A percentile compares a stretch with the other conserved stretches of the same genome.
Conservation (phyloP, 2,329 filamentous ascomycete species). For the Venturia oleaginea region DNA sequence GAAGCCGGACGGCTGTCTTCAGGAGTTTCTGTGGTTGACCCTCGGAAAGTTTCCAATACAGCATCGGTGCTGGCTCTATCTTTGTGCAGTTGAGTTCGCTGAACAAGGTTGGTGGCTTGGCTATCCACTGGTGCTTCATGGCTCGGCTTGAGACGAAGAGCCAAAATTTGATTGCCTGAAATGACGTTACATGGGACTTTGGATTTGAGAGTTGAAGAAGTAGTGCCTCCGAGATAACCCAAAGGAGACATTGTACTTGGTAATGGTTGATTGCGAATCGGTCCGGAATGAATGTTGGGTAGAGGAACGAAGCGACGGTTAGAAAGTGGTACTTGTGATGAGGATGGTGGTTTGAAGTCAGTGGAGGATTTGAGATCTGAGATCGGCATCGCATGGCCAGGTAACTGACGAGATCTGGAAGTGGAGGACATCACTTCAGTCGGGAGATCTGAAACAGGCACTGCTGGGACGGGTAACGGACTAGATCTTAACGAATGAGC, state of each 20-base stretch:
- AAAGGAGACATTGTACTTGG: neutral
- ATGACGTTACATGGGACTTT: neutral
- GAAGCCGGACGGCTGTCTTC: neutral
- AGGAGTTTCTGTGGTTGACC: neutral
- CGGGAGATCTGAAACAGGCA: neutral
- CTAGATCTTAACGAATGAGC: neutral
- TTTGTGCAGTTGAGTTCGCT: neutral
- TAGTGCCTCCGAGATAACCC: neutral
- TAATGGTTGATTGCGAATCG: neutral
- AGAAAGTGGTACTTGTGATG: neutral
- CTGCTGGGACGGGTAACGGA: neutral
- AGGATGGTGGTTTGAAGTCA: neutral
- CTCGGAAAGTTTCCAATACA: neutral
- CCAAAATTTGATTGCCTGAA: neutral
- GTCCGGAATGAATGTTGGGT: neutral
- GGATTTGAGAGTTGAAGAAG: neutral
- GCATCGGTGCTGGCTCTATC: neutral
- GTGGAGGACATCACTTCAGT: neutral
- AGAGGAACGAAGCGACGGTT: neutral
- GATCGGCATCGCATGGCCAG: neutral
- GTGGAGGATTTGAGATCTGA: neutral
- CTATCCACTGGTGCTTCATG: neutral
- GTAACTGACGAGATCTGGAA: neutral
- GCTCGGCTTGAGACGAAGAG: neutral
- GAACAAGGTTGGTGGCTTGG: neutral